Base-by-base conservation (phyloP, 2,329 filamentous ascomycete species). In the Pseudogymnoascus sp. region DNA sequence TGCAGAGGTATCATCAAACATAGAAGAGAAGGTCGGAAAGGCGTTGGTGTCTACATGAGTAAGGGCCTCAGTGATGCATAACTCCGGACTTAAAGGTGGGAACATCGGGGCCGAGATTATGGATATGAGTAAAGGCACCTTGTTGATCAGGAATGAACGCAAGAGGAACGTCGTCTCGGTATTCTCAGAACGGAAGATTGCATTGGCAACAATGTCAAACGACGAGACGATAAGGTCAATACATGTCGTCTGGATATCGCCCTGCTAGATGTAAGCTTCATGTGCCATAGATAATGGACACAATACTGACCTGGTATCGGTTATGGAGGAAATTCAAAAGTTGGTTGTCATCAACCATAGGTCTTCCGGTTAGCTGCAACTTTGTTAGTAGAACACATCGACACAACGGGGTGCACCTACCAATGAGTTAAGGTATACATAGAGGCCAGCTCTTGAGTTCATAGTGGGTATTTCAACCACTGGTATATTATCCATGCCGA, bases 181-280 rank as follows among this genome's bases (percentile, higher is more conserved):
- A 7, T 82, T 77, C 68, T 87, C 84, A 50, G 79, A 82, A 37
- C 89, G 84, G 67, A 94, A 90, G 65, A 93, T 89, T 4, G 89
- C 88, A 69, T 96, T 96, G 36, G 92, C 89, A 13, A 99, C 79
- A 4, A 95, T 82, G 68, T 97, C 92, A 69, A 99, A 97, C 0
- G 92, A 87, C 1, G 92, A 90, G 8, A 93, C 82, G 41, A 97
- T 88, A 1, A 97, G 79, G 68, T 97, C 92, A 60, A 91, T 84
- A 0, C 89, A 85, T 47, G 91, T 85, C 10, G 84, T 81, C 72
- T 93, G 88, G 41, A 89, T 81, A 68, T 96, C 89, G 39, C 88
- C 88, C 82, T 92, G 61, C 4, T 1, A 13, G 4, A 8, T 29
- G 60, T 79, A 50, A 78, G 73, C 21, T 60, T 63, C 26, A 4